Evolutionary conservation across 768 basidiomycete species (phyloP).

Genomic region (Pleurotus eryngii): DNA sequence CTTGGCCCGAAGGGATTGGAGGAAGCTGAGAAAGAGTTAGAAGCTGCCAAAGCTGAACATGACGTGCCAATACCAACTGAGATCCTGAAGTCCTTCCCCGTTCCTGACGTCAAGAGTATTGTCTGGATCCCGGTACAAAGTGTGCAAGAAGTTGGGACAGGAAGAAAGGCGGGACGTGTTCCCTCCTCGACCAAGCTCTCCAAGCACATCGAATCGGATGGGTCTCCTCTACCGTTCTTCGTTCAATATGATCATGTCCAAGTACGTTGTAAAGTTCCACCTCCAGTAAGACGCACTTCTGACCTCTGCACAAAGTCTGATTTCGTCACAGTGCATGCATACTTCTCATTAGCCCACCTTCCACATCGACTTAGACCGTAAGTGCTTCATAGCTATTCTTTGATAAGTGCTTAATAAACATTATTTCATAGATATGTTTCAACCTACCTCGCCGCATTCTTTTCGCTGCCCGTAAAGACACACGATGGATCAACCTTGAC

Average conservation of each 20-base stretch:
- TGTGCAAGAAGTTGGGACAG: slow-evolving; percentile 58
- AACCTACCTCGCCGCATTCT: slow-evolving; percentile 80
- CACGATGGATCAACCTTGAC: slow-evolving; percentile 65
- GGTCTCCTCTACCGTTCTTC: slow-evolving; percentile 74
- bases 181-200: slow-evolving; percentile 42
- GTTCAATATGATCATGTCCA: slow-evolving; percentile 93
- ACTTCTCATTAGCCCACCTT: slow-evolving; percentile 72
- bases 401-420: slow-evolving; percentile 4
- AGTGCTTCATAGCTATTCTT: slow-evolving; percentile 19
- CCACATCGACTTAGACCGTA: slow-evolving; percentile 77
- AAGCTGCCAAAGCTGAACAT: slow-evolving; percentile 85
- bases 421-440: slow-evolving; percentile 58
- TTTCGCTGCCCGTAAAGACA: slow-evolving; percentile 78
- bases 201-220: slow-evolving; percentile 66
- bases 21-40: slow-evolving; percentile 61
- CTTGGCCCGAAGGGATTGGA: slow-evolving; percentile 83
- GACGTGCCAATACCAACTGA: slow-evolving; percentile 78
- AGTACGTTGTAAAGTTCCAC: too few relatives aligned
- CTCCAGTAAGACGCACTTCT: slow-evolving; percentile 2
- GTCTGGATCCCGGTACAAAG: slow-evolving; percentile 82
- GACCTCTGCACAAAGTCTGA: slow-evolving; percentile 61
- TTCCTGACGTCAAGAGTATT: slow-evolving; percentile 87
- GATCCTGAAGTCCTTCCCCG: slow-evolving; percentile 81
- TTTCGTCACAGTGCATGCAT: slow-evolving; percentile 79
- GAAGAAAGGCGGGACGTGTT: slow-evolving; percentile 28